Percentiles rank a stretch among this genome's conserved stretches.
phyloP scores from a whole-genome alignment of 805 yeast species.

The Kuraishia ogatae region DNA sequence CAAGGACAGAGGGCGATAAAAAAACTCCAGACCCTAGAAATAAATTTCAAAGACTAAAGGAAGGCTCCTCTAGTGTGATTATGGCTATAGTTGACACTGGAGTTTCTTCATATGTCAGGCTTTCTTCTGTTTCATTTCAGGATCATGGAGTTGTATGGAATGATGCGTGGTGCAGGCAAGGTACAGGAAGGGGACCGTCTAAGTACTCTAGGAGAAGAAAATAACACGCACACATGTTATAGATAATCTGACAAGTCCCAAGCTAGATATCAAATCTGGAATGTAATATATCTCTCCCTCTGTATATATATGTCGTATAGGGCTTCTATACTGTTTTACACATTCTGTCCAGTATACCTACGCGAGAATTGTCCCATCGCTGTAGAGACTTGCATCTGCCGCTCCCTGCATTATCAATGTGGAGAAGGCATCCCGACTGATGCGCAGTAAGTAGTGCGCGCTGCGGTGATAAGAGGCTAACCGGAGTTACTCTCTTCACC shows the following conservation, averaged over 20 bases:
- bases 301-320: too few relatives aligned
- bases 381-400: background rate
- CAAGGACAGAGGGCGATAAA: background rate
- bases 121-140: conserved; percentile 41
- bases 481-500: too few relatives aligned
- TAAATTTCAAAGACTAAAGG: conserved; percentile 1
- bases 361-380: too few relatives aligned
- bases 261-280: too few relatives aligned
- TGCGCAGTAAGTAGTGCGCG: background rate
- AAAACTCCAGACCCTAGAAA: background rate
- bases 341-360: background rate
- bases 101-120: conserved; percentile 53
- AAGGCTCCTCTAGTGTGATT: background rate
- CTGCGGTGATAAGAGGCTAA: background rate
- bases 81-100: conserved; percentile 75
- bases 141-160: conserved; percentile 19
- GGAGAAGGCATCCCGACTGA: background rate
- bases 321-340: too few relatives aligned
- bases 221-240: too few relatives aligned
- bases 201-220: background rate
- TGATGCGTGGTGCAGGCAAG: conserved; percentile 12
- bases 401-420: background rate
- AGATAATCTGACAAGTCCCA: too few relatives aligned
- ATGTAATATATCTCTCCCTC: too few relatives aligned
- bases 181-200: background rate